Conservation (phyloP, 176 grass and related monocot species). For the Avena eriantha region DNA sequence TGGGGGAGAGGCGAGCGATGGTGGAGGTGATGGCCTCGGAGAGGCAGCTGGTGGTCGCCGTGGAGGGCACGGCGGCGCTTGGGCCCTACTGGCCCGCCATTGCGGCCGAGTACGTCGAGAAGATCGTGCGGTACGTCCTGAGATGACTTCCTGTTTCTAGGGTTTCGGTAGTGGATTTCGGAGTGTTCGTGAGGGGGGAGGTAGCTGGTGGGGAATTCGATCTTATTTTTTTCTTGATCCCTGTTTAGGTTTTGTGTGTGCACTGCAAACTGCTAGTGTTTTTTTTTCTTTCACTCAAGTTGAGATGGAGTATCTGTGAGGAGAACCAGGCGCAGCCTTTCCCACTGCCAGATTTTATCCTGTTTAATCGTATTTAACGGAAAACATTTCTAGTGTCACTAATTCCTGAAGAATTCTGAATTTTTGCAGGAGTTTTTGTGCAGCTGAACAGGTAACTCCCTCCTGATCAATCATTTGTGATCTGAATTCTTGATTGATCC, state of each 20-base stretch:
- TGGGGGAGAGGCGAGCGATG: background rate
- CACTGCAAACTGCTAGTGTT: background rate
- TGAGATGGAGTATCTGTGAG: background rate
- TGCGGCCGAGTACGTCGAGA: constrained; percentile 77
- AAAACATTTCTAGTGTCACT: constrained; percentile 27
- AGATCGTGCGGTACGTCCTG: constrained; percentile 80
- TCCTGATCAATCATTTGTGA: constrained; percentile 3
- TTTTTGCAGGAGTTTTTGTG: constrained; percentile 80
- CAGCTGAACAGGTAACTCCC: constrained; percentile 71
- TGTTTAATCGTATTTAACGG: background rate
- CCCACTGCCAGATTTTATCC: background rate
- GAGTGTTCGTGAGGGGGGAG: background rate
- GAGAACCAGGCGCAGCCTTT: background rate
- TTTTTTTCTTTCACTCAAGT: background rate
- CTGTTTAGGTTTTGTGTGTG: constrained; percentile 26
- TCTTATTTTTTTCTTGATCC: background rate
- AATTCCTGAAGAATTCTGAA: constrained; percentile 32
- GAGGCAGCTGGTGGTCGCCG: constrained; percentile 75
- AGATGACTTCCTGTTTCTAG: background rate
- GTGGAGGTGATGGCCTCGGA: constrained; percentile 39
- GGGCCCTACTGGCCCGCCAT: constrained; percentile 77
- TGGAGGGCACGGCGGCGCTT: constrained; percentile 86
- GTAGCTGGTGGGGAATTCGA: background rate
- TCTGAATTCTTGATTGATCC: constrained; percentile 34
- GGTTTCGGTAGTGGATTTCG: background rate